phyloP scores from a whole-genome alignment of 2,329 filamentous ascomycete species.

The Pseudocercospora vitis region DNA sequence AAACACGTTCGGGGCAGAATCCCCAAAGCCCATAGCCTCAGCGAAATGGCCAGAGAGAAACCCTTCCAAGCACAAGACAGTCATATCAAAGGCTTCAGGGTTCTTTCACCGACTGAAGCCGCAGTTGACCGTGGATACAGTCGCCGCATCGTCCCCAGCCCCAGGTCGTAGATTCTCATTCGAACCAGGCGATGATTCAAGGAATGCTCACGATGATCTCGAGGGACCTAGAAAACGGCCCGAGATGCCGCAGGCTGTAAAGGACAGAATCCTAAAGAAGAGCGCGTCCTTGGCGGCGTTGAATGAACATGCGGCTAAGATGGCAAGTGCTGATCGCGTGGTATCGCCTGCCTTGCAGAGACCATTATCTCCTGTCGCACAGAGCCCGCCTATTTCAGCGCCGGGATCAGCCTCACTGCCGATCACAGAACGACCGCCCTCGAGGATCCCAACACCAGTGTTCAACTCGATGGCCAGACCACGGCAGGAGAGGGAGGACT shows the following conservation, averaged over 20 bases:
- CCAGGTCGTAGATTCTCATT: constrained; percentile 44
- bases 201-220: background rate
- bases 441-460: constrained; percentile 48
- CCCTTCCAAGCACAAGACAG: constrained; percentile 20
- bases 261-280: constrained; percentile 28
- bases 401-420: constrained; percentile 6
- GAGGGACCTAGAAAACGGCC: background rate
- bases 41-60: constrained; percentile 8
- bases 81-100: constrained; percentile 36
- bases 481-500: constrained; percentile 43
- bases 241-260: constrained; percentile 15
- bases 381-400: constrained; percentile 28
- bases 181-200: constrained; percentile 44
- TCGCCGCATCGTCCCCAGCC: constrained; percentile 3
- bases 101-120: constrained; percentile 34
- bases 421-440: constrained; percentile 24
- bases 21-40: constrained; percentile 8
- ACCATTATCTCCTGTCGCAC: constrained; percentile 25
- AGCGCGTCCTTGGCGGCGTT: constrained; percentile 28
- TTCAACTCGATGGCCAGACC: constrained; percentile 37
- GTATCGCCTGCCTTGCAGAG: background rate
- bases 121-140: constrained; percentile 27
- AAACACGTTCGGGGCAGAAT: background rate
- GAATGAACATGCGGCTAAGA: constrained; percentile 14
- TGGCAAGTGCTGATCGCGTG: constrained; percentile 3